A percentile compares a stretch with the other conserved stretches of the same genome.
Conservation (phyloP, 2,329 filamentous ascomycete genomes). For the Cytospora piceicola region DNA sequence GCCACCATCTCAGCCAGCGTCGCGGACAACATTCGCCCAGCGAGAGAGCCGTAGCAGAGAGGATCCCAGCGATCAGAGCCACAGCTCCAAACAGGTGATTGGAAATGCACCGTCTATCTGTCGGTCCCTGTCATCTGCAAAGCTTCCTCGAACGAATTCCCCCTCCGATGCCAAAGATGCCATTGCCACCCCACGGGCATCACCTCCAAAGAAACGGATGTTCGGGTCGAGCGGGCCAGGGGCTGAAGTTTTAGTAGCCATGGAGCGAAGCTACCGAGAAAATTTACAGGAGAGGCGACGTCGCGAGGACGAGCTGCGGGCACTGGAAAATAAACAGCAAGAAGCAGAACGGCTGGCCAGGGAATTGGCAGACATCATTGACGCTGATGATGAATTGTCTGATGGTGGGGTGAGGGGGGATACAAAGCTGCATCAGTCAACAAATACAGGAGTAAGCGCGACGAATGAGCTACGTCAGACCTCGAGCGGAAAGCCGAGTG, state of each 20-base stretch:
- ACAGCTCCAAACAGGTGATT: neutral
- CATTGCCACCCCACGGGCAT: neutral
- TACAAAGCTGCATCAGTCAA: neutral
- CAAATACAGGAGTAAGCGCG: neutral
- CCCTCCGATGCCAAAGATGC: neutral
- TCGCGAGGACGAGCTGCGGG: constrained; percentile 22
- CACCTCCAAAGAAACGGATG: constrained; percentile 40
- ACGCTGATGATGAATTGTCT: neutral
- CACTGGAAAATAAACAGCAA: neutral
- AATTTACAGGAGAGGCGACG: constrained; percentile 33
- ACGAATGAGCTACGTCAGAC: neutral
- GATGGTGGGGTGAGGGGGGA: neutral
- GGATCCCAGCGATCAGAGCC: neutral
- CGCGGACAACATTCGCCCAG: neutral
- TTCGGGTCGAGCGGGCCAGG: constrained; percentile 39
- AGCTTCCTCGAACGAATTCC: neutral
- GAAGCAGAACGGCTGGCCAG: neutral
- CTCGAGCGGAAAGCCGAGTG: neutral
- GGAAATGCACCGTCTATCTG: neutral
- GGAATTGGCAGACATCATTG: constrained; percentile 2
- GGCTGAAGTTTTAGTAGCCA: constrained; percentile 36
- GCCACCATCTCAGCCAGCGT: neutral
- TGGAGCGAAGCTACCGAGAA: constrained; percentile 39
- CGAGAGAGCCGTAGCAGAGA: neutral
- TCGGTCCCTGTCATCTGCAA: neutral